Evolutionary conservation across 2,329 filamentous ascomycete species (phyloP), one percentile per base, ranked within the genome.

Genomic region (Eutypella sp.): DNA sequence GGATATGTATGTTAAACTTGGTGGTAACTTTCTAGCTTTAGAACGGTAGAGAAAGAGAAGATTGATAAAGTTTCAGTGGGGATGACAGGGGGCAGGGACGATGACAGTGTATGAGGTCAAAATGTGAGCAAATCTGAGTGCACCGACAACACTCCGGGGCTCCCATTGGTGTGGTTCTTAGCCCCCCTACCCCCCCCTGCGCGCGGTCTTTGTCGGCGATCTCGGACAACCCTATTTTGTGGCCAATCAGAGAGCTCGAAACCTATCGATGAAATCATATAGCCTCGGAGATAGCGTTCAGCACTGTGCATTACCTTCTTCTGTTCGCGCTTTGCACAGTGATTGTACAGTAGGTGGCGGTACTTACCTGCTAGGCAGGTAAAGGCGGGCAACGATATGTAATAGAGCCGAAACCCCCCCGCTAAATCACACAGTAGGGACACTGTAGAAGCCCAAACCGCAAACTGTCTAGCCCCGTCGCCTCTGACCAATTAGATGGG

Each of bases 51-150:
- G 34, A 41, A 20, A 20, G 44, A 23, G 20, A 23, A 19, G 41
- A 23, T 45, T 38, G 34, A 42, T 39, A 16, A 34, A 37, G 36
- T 29, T 31, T 42, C 31, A 27, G 40, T 39, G 36, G 36, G 23
- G 36, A 22, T 39, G 19, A n/a, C n/a, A n/a, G n/a, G n/a, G n/a
- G n/a, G n/a, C n/a, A n/a, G n/a, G n/a, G n/a, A n/a, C n/a, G n/a
- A n/a, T n/a, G n/a, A n/a, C n/a, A n/a, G n/a, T n/a, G 18, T 24
- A 39, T 39, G 36, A 39, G 36, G 31, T 34, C 31, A 34, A 34
- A 34, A 16, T 16, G n/a, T n/a, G n/a, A n/a, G n/a, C n/a, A n/a
- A n/a, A n/a, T n/a, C n/a, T n/a, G n/a, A n/a, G n/a, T n/a, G n/a
- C n/a, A n/a, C n/a, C n/a, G n/a, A n/a, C n/a, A n/a, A n/a, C n/a